Evolutionary conservation across 768 basidiomycete species (phyloP).

Genomic region (Sarcomyxa edulis): DNA sequence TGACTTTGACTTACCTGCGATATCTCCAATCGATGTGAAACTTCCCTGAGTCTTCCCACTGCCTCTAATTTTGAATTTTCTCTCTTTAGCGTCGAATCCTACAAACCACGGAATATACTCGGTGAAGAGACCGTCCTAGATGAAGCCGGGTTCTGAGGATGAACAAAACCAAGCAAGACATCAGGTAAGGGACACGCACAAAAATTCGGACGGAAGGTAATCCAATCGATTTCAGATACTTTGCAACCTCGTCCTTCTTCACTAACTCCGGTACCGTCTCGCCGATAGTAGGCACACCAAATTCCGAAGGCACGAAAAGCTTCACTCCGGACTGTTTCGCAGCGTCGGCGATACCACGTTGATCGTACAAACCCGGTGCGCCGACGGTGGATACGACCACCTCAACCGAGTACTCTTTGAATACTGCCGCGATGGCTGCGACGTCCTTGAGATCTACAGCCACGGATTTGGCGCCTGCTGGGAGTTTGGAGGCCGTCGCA

Average conservation of each 20-base stretch:
- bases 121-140: constrained; percentile 26
- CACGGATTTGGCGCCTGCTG: constrained; percentile 17
- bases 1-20: constrained; percentile 20
- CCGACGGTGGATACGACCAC: constrained; percentile 26
- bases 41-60: too few relatives aligned
- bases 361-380: constrained; percentile 18
- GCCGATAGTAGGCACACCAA: constrained; percentile 28
- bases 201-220: constrained; percentile 25
- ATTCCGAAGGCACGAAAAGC: constrained; percentile 33
- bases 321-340: constrained; percentile 30
- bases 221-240: constrained; percentile 21
- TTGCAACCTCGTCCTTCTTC: constrained; percentile 22
- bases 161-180: too few relatives aligned
- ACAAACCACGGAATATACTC: constrained; percentile 24
- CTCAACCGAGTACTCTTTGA: constrained; percentile 24
- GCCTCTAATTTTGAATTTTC: constrained; percentile 21
- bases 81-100: constrained; percentile 16
- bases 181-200: constrained; percentile 18
- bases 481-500: constrained; percentile 7
- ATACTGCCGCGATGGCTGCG: constrained; percentile 15
- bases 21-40: constrained; percentile 26
- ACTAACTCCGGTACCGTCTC: constrained; percentile 17
- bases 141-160: too few relatives aligned
- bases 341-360: constrained; percentile 27
- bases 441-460: constrained; percentile 22